Base-by-base conservation (phyloP, 805 yeast species). In the Ogataea pignaliae region DNA sequence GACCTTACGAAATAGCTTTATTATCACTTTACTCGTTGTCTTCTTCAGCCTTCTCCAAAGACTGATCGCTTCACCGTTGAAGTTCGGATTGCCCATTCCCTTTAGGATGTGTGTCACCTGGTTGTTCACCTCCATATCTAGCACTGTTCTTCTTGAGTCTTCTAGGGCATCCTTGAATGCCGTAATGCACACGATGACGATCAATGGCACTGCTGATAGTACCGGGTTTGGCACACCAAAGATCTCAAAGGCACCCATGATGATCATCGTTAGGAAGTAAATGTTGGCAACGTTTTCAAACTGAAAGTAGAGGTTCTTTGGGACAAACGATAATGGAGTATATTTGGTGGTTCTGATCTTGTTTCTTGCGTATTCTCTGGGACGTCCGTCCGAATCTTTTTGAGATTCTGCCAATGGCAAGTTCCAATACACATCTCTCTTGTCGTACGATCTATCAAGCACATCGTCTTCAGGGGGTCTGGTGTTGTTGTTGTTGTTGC, bases 271-370 rank as follows among this genome's bases (percentile, higher is more conserved):
- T 55, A 91, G 69, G 74, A 91, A 91, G 69, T 89, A 91, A 40
- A 88, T 70, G 65, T 91, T 91, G 36, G 99, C 99, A 50, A 90
- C 78, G 63, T 90, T 91, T 53, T 77, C 79, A 64, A 90, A 90
- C 68, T 93, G 98, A 51, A 77, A 74, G 37, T 68, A 64, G 39
- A 91, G 63, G 65, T 91, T 89, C 63, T 89, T 89, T 3, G 98
- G 98, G 29, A 93, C 52, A 59, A 91, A 91, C 9, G 88, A 72
- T 37, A 93, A 60, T 6, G 98, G 97, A 2, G 97, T 91, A 65
- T 91, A 91, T 68, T 88, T 91, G 2, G 99, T 88, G 0, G 98
- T 89, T 69, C 97, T 80, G 54, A 93, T 88, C 64, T 93, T 90
- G 70, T 91, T 91, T 56, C 97, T 76, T 10, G 95, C 81, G 59